Evolutionary conservation across 176 grass and related monocot species (phyloP).

Genomic region (Eleusine indica): DNA sequence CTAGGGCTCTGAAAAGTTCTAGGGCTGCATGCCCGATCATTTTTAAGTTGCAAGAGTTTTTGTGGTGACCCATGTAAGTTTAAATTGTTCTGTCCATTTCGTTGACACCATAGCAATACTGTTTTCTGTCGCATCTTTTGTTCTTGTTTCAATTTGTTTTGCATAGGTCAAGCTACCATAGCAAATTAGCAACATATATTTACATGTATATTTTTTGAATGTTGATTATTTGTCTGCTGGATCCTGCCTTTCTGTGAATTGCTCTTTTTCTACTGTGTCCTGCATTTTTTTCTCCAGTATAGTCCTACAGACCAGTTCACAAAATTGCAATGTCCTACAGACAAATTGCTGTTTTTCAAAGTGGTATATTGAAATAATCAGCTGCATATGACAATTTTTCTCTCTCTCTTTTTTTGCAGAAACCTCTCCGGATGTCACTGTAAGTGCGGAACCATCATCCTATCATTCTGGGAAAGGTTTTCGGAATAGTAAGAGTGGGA

Average conservation of each 20-base stretch:
- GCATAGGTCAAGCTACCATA: not conserved
- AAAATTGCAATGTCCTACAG: not conserved
- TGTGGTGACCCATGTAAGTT: too few relatives aligned
- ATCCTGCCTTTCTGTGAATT: not conserved
- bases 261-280: not conserved
- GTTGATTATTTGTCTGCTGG: not conserved
- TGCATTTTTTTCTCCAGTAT: not conserved
- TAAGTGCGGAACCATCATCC: constrained; percentile 39
- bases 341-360: not conserved
- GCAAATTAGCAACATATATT: not conserved
- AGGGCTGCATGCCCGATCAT: too few relatives aligned
- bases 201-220: not conserved
- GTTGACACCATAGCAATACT: not conserved
- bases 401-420: constrained; percentile 39
- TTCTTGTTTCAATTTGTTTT: not conserved
- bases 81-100: too few relatives aligned
- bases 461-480: constrained; percentile 50
- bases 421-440: constrained; percentile 47
- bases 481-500: constrained; percentile 27
- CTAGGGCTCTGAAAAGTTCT: too few relatives aligned
- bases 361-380: constrained; percentile 12
- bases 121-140: too few relatives aligned
- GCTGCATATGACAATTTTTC: constrained; percentile 18
- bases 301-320: not conserved
- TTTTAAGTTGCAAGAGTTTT: too few relatives aligned